Conservation (phyloP, 352 stramenopile species). For the Pythium oligandrum region DNA sequence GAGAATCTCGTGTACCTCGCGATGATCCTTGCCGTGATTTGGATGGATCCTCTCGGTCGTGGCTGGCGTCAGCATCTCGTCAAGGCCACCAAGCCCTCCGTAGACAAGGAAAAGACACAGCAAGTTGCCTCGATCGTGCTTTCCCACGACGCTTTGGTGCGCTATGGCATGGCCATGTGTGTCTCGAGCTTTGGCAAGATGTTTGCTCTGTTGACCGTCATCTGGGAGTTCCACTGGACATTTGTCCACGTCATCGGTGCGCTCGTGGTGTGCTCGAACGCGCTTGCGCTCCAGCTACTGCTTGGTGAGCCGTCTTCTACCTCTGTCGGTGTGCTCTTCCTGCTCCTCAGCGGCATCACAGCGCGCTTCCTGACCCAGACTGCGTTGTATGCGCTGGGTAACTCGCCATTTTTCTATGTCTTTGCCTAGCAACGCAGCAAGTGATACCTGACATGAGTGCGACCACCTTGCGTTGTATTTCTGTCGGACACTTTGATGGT, state of each 20-base stretch:
- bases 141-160: conserved; percentile 20
- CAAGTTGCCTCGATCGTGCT: too few species aligned
- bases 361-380: conserved; percentile 44
- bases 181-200: conserved; percentile 83
- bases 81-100: background rate
- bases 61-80: conserved; percentile 39
- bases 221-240: conserved; percentile 85
- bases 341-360: conserved; percentile 27
- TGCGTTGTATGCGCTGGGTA: conserved; percentile 58
- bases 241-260: conserved; percentile 78
- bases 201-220: conserved; percentile 78
- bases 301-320: conserved; percentile 30
- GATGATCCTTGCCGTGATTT: conserved; percentile 42
- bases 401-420: conserved; percentile 74
- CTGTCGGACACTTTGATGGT: too few species aligned
- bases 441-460: too few species aligned
- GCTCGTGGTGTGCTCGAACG: conserved; percentile 70
- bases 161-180: conserved; percentile 59
- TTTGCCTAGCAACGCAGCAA: conserved; percentile 27
- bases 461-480: too few species aligned
- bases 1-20: conserved; percentile 67
- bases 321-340: conserved; percentile 26
- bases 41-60: conserved; percentile 43
- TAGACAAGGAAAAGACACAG: background rate
- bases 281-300: conserved; percentile 64